These are phyloP conservation scores for Pythium aristosporum DNA, from an alignment of 352 stramenopile genomes.

Conservation along the genomic window DNA sequence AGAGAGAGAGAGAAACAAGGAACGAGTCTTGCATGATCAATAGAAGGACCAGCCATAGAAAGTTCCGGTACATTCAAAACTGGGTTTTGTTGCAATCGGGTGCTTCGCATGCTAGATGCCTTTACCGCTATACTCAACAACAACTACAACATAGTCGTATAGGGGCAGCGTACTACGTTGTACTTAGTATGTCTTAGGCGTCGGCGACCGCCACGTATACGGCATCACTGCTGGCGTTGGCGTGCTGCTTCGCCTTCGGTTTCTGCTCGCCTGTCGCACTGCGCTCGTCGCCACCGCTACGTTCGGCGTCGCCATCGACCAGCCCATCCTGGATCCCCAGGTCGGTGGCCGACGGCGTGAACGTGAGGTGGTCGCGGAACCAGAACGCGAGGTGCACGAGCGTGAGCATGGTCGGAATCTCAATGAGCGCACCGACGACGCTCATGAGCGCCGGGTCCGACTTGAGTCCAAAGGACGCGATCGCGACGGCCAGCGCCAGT, in stretches of 20 bases:
- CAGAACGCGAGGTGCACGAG: constrained; percentile 37
- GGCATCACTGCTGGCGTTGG: background rate
- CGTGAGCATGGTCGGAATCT: constrained; percentile 73
- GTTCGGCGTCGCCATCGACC: background rate
- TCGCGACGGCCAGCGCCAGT: constrained; percentile 65
- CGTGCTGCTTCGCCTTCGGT: background rate
- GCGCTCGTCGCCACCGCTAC: background rate
- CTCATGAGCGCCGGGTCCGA: constrained; percentile 75
- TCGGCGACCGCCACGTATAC: constrained; percentile 19
- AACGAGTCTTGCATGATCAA: too few species aligned
- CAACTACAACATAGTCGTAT: too few species aligned
- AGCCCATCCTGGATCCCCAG: constrained; percentile 2
- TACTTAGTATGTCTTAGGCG: constrained; percentile 2
- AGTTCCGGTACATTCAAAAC: background rate
- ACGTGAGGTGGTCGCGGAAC: constrained; percentile 17
- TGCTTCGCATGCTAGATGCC: background rate
- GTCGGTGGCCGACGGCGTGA: constrained; percentile 4
- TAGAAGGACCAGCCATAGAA: too few species aligned
- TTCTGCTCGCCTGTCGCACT: constrained; percentile 1
- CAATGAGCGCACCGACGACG: constrained; percentile 68
- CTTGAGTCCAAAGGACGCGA: constrained; percentile 65
- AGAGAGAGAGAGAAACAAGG: too few species aligned
- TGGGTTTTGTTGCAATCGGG: background rate
- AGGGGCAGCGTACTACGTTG: too few species aligned
- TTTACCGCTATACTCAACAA: too few species aligned